Evolutionary conservation across 768 basidiomycete species (phyloP).

Genomic region (Kwoniella shandongensis): DNA sequence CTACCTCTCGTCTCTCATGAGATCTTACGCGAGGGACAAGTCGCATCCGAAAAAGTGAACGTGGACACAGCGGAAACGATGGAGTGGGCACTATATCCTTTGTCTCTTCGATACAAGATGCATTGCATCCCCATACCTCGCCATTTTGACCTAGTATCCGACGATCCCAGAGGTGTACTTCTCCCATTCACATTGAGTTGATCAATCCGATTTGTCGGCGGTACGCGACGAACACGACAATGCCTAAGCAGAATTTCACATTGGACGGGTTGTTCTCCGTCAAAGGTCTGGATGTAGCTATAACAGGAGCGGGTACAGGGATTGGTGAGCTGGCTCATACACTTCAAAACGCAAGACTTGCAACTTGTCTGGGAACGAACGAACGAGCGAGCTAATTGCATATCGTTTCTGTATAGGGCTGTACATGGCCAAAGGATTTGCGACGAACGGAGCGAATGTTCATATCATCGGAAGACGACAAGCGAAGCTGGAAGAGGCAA

Average conservation of each 20-base stretch:
- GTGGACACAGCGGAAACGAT: no score
- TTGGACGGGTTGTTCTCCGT: constrained; percentile 22
- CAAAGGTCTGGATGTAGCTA: constrained; percentile 23
- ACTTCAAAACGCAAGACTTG: background rate
- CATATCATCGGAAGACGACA: constrained; percentile 44
- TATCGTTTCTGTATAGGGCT: constrained; percentile 7
- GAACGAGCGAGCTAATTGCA: background rate
- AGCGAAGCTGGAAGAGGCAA: constrained; percentile 33
- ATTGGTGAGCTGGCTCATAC: constrained; percentile 18
- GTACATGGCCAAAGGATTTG: constrained; percentile 40
- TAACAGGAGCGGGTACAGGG: constrained; percentile 29
- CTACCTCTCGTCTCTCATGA: no score
- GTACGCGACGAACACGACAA: background rate
- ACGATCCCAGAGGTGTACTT: no score
- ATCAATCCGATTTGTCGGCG: no score
- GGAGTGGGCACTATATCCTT: no score
- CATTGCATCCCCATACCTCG: no score
- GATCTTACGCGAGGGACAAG: no score
- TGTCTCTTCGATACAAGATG: no score
- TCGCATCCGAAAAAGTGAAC: no score
- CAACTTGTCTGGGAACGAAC: no score
- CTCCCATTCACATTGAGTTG: no score
- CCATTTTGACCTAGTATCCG: no score
- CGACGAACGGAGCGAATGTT: constrained; percentile 38
- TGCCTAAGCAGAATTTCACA: constrained; percentile 16